phyloP scores from a whole-genome alignment of 2,329 filamentous ascomycete genomes.

The Phaeosphaeria sp. region DNA sequence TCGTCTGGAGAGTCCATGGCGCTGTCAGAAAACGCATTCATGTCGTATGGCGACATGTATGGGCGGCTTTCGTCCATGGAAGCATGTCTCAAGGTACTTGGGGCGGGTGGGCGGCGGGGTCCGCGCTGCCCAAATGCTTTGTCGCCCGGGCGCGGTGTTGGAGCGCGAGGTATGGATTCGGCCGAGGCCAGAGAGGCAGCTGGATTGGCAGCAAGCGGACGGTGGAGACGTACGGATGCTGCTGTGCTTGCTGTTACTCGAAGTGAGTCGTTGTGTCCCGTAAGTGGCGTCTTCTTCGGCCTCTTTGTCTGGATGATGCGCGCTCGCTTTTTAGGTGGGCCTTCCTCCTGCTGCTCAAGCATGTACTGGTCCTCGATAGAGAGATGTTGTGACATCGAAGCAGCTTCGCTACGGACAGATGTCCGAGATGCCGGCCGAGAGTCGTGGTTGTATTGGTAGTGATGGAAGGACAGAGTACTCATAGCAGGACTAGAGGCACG shows the following conservation, averaged over 20 bases:
- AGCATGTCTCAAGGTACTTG: constrained; percentile 65
- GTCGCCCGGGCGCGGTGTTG: constrained; percentile 72
- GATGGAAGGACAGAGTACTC: constrained; percentile 47
- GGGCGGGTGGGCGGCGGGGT: constrained; percentile 38
- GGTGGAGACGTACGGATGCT: constrained; percentile 83
- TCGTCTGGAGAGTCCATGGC: constrained; percentile 55
- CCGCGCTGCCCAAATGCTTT: constrained; percentile 42
- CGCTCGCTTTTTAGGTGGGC: constrained; percentile 75
- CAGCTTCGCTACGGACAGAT: constrained; percentile 43
- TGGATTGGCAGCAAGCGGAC: constrained; percentile 68
- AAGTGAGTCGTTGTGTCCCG: constrained; percentile 76
- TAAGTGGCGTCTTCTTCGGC: constrained; percentile 75
- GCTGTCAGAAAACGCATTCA: constrained; percentile 48
- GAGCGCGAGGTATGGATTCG: constrained; percentile 76
- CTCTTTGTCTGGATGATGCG: constrained; percentile 77
- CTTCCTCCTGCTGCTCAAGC: constrained; percentile 54
- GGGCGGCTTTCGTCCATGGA: constrained; percentile 57
- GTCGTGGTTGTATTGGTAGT: constrained; percentile 39
- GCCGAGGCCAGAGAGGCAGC: constrained; percentile 61
- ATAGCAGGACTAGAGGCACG: constrained; percentile 54
- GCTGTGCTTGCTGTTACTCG: constrained; percentile 90
- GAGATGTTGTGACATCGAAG: constrained; percentile 24
- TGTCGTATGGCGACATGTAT: constrained; percentile 44
- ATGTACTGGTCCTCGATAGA: constrained; percentile 27
- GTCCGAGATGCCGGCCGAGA: constrained; percentile 49